Evolutionary conservation across 371 early-diverging fungal genomes (phyloP).

Genomic region (Sporodiniella umbellata): DNA sequence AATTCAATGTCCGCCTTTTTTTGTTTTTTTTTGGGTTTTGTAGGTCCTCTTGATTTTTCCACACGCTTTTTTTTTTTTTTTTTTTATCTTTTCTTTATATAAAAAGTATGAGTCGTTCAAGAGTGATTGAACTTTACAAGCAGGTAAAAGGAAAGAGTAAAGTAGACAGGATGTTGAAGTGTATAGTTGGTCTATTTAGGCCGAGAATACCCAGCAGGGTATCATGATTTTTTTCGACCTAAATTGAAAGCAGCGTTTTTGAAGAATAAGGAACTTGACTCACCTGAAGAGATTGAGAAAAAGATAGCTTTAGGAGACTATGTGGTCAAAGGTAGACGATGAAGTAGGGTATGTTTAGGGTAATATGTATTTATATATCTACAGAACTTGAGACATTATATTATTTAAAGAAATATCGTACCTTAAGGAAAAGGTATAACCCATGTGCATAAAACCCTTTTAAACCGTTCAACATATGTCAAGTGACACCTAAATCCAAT

Average conservation of each 20-base stretch:
- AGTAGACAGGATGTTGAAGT: no score
- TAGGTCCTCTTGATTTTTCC: no score
- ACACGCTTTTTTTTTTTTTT: neutral
- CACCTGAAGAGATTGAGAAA: conserved; percentile 58
- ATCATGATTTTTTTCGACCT: conserved; percentile 51
- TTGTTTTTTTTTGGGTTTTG: no score
- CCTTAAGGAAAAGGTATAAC: conserved; percentile 61
- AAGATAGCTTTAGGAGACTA: conserved; percentile 62
- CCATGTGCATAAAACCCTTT: conserved; percentile 24
- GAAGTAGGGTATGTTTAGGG: no score
- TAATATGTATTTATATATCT: no score
- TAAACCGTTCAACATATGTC: conserved; percentile 7
- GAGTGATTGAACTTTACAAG: conserved; percentile 14
- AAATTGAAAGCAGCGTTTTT: conserved; percentile 62
- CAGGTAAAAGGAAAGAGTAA: conserved; percentile 2
- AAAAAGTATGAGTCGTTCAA: conserved; percentile 3
- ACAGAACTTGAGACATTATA: conserved; percentile 72
- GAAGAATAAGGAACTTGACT: conserved; percentile 56
- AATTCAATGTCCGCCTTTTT: no score
- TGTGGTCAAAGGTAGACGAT: conserved; percentile 53
- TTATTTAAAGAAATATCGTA: conserved; percentile 70
- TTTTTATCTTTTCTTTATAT: neutral
- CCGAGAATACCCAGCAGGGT: conserved; percentile 61
- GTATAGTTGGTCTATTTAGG: conserved; percentile 61
- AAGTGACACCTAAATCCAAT: conserved; percentile 13